Evolutionary conservation across 257 asterid species (phyloP).

Genomic region (Paulownia fortunei): DNA sequence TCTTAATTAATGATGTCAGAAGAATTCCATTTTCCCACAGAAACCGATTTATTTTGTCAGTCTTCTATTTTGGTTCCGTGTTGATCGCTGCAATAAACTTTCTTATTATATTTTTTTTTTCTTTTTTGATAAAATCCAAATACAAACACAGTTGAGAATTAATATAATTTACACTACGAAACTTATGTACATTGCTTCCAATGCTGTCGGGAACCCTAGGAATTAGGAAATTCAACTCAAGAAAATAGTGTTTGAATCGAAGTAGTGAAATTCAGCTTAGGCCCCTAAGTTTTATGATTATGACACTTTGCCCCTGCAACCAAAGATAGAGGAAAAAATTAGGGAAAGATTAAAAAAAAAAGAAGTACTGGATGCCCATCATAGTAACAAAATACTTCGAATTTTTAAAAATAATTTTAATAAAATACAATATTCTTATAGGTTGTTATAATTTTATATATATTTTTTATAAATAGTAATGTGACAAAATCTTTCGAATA

Average conservation of each 20-base stretch:
- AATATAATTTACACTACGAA: background rate
- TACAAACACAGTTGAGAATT: background rate
- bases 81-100: background rate
- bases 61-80: background rate
- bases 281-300: background rate
- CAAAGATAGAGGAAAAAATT: background rate
- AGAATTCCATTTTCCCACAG: background rate
- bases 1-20: constrained; percentile 12
- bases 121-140: background rate
- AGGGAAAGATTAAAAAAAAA: background rate
- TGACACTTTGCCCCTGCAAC: background rate
- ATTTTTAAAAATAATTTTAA: too few relatives aligned
- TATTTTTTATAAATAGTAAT: too few relatives aligned
- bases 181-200: background rate
- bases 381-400: too few relatives aligned
- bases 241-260: too few relatives aligned
- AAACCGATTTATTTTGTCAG: background rate
- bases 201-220: background rate
- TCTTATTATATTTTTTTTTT: background rate
- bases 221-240: background rate
- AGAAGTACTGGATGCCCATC: too few relatives aligned
- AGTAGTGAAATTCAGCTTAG: too few relatives aligned
- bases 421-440: too few relatives aligned
- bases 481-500: too few relatives aligned
- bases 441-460: too few relatives aligned